Evolutionary conservation across 441 rosid species (phyloP).

Genomic region (Melastoma candidum): DNA sequence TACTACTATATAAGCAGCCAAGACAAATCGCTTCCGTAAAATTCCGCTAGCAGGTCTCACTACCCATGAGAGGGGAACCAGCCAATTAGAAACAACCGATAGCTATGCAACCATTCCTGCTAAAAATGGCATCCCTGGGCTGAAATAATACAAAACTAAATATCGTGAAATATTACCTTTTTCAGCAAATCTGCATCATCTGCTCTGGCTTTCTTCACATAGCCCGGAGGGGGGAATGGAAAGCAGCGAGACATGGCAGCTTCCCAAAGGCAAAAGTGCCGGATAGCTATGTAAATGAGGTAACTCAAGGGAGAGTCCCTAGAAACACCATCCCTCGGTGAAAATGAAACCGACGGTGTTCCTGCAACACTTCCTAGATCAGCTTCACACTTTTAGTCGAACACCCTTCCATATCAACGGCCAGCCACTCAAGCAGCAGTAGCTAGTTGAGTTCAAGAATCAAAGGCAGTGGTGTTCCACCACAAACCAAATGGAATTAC

Average conservation of each 20-base stretch:
- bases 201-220: conserved; percentile 34
- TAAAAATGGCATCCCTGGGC: conserved; percentile 7
- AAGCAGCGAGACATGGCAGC: conserved; percentile 51
- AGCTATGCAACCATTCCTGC: too few relatives aligned
- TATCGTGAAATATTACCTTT: conserved; percentile 26
- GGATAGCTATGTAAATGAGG: conserved; percentile 16
- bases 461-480: too few relatives aligned
- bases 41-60: too few relatives aligned
- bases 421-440: conserved; percentile 13
- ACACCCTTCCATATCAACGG: conserved; percentile 17
- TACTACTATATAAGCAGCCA: too few relatives aligned
- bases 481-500: too few relatives aligned
- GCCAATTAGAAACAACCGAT: too few relatives aligned
- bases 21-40: too few relatives aligned
- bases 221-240: conserved; percentile 49
- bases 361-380: conserved; percentile 32
- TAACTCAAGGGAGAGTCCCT: conserved; percentile 23
- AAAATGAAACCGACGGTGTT: conserved; percentile 30
- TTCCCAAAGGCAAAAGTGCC: conserved; percentile 11
- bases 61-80: too few relatives aligned
- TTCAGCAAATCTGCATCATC: conserved; percentile 26
- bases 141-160: conserved; percentile 2
- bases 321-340: conserved; percentile 23
- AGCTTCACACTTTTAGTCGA: conserved; percentile 22
- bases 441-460: neutral